A percentile compares a stretch with the other conserved stretches of the same genome.
Evolutionary conservation across 345 rosid species (phyloP).

Genomic region (Linum usitatissimum): DNA sequence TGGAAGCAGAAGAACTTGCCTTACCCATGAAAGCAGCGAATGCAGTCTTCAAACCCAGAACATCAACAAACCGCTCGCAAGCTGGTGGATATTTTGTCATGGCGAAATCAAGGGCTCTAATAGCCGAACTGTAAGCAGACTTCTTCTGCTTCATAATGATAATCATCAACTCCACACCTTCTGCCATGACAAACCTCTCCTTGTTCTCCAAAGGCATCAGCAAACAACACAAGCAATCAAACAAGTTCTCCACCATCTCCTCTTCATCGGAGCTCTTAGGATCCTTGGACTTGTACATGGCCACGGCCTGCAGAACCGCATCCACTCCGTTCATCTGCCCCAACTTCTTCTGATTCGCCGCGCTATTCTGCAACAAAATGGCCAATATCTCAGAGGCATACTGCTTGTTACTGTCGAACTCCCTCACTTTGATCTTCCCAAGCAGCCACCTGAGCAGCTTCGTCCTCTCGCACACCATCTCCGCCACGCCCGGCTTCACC

Average conservation of each 20-base stretch:
- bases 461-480: conserved; percentile 79
- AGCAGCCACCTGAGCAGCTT: conserved; percentile 71
- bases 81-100: conserved; percentile 98
- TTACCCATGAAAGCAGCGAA: conserved; percentile 99
- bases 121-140: conserved; percentile 84
- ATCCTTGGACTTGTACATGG: conserved; percentile 84
- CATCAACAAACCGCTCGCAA: conserved; percentile 92
- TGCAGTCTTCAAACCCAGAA: conserved; percentile 85
- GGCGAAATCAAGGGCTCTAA: conserved; percentile 85
- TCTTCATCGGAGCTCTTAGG: conserved; percentile 87
- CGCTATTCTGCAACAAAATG: conserved; percentile 70
- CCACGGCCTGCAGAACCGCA: conserved; percentile 81
- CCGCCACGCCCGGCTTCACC: conserved; percentile 85
- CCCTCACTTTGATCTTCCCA: conserved; percentile 68
- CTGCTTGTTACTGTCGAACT: conserved; percentile 85
- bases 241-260: conserved; percentile 94
- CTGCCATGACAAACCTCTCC: conserved; percentile 92
- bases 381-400: conserved; percentile 91
- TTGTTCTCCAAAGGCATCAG: conserved; percentile 97
- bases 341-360: conserved; percentile 72
- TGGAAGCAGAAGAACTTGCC: conserved; percentile 46
- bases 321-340: conserved; percentile 98
- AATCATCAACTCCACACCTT: conserved; percentile 97
- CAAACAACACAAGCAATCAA: conserved; percentile 78
- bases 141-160: conserved; percentile 98